A percentile compares a stretch with the other conserved stretches of the same genome.
Conservation (phyloP, 306 rosid species). For the Hippophae rhamnoides region DNA sequence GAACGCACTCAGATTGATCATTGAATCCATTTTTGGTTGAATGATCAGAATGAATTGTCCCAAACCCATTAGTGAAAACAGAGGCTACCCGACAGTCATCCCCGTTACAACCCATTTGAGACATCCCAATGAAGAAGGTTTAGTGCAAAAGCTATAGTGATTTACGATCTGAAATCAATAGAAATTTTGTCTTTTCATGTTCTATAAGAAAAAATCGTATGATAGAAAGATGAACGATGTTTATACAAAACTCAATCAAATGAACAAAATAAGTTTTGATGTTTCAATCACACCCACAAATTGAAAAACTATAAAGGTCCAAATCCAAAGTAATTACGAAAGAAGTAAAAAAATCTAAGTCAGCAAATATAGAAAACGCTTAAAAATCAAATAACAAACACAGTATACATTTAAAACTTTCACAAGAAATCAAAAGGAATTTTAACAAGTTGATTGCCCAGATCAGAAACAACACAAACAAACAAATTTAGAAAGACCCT, state of each 20-base stretch:
- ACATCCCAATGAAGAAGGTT: neutral
- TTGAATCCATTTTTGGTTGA: neutral
- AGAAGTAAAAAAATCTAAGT: neutral
- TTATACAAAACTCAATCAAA: neutral
- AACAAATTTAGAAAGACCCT: no score
- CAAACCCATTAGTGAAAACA: slow-evolving; percentile 1
- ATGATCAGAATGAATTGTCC: neutral
- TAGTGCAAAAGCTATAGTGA: neutral
- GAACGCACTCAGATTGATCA: slow-evolving; percentile 3
- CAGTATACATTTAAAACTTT: neutral
- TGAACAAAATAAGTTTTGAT: neutral
- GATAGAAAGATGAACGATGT: neutral
- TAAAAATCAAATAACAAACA: neutral
- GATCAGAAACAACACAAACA: no score
- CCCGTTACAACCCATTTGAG: slow-evolving; percentile 22
- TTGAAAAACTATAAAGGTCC: neutral
- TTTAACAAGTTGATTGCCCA: neutral
- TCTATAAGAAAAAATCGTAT: neutral
- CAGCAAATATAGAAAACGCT: neutral
- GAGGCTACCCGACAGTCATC: slow-evolving; percentile 4
- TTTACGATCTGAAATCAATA: slow-evolving; percentile 9
- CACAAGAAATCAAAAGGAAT: neutral
- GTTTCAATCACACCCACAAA: neutral
- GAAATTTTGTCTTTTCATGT: neutral
- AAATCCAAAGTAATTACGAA: neutral